Base-by-base conservation (phyloP, 192 early-diverging fungal genomes). In the Rhizoclosmatium sp. region DNA sequence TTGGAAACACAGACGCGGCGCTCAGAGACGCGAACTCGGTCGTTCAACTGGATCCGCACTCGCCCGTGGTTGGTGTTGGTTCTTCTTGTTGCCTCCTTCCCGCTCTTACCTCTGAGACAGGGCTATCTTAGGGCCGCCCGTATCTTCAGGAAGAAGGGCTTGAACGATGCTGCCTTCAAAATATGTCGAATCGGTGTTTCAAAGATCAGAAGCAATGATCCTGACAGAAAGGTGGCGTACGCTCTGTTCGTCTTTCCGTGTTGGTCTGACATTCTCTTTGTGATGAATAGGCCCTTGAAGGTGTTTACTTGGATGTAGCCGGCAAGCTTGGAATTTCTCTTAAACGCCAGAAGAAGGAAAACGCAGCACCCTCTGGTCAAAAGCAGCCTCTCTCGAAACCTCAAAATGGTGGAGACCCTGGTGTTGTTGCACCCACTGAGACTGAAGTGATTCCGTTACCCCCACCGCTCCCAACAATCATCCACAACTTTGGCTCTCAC, bases 401-500 rank as follows among this genome's bases (percentile, higher is more conserved):
- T 16, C 4, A n/a, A 16, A 21, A 16, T 64, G 61, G 21, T 40
- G 40, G 40, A 9, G 21, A 7, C 9, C 10, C 21, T 64, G 61
- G 14, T 3, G n/a, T n/a, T n/a, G n/a, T n/a, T 31, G 31, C 31
- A 31, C 39, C 16, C n/a, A 47, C 23, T 49, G 47, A 39, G 19
- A 1, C 54, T 10, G 23, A 41, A 21, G 69, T 56, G 14, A n/a
- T 23, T 56, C 47, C 23, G 16, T 45, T 71, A 9, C 69, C 69
- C 2, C 69, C 51, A 4, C 69, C 54, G 2, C 48, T 5, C 10
- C 31, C 69, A 16, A 19, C 45, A 5, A 49, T 56, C 14, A 58
- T 62, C 59, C 72, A 64, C 72, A 76, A 76, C 45, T 76, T 76
- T 76, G 75, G 75, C 44, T 40, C 75, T n/a, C 49, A 66, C 47